phyloP scores from a whole-genome alignment of 768 basidiomycete genomes.

The Termitomyces sp. region DNA sequence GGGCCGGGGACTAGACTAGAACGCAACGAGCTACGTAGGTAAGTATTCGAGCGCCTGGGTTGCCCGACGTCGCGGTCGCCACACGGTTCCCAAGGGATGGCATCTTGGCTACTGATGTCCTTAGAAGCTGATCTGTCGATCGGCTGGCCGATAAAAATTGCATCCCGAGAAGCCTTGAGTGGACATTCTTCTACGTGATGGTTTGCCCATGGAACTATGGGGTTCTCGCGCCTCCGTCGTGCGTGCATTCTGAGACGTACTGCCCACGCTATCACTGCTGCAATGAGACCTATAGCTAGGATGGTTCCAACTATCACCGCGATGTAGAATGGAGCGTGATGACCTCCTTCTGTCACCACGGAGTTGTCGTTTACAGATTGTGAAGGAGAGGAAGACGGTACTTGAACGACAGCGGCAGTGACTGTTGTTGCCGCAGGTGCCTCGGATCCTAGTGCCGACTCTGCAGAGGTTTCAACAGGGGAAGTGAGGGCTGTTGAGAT shows the following conservation, averaged over 20 bases:
- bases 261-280: slow-evolving; percentile 44
- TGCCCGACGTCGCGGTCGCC: slow-evolving; percentile 39
- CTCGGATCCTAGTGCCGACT: not conserved
- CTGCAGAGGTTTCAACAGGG: not conserved
- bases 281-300: slow-evolving; percentile 35
- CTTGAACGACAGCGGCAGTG: not conserved
- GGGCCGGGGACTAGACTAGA: slow-evolving; percentile 14
- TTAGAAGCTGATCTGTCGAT: slow-evolving; percentile 2
- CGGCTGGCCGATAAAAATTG: slow-evolving; percentile 16
- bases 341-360: slow-evolving; percentile 5
- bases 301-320: slow-evolving; percentile 45
- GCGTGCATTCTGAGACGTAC: slow-evolving; percentile 34
- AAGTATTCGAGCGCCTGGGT: slow-evolving; percentile 27
- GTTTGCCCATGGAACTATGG: slow-evolving; percentile 31
- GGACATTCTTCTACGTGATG: slow-evolving; percentile 17
- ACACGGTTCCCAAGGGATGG: slow-evolving; percentile 28
- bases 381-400: slow-evolving; percentile 6
- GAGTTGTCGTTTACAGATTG: not conserved
- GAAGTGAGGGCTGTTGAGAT: not conserved
- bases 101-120: slow-evolving; percentile 20
- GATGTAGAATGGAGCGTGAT: slow-evolving; percentile 40
- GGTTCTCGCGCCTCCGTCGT: slow-evolving; percentile 27
- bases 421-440: slow-evolving; percentile 1
- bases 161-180: slow-evolving; percentile 16
- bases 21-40: slow-evolving; percentile 16